Evolutionary conservation across 2,329 filamentous ascomycete genomes (phyloP).

Genomic region (Byssochlamys sp.): DNA sequence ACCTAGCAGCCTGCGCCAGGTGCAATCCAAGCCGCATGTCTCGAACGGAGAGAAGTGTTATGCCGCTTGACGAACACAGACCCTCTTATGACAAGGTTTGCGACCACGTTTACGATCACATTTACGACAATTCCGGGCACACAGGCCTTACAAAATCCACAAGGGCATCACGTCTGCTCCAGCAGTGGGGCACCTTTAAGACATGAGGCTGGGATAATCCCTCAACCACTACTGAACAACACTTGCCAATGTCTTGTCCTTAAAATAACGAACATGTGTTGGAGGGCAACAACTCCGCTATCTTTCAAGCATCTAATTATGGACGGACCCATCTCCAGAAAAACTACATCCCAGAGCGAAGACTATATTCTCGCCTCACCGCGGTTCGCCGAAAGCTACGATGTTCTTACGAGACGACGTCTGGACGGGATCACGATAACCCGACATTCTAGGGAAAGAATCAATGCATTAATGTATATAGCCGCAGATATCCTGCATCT

Average conservation of each 20-base stretch:
- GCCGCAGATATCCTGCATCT: background rate
- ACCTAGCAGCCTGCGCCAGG: conserved; percentile 9
- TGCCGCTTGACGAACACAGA: background rate
- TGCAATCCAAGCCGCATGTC: conserved; percentile 5
- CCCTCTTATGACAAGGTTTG: background rate
- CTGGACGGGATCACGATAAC: background rate
- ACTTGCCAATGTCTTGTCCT: background rate
- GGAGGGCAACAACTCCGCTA: background rate
- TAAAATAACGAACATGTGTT: background rate
- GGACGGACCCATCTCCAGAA: background rate
- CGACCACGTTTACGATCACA: background rate
- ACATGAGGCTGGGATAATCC: background rate
- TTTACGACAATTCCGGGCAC: background rate
- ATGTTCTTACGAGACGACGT: background rate
- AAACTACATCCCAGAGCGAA: background rate
- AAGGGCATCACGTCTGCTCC: background rate
- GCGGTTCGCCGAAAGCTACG: background rate
- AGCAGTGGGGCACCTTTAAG: background rate
- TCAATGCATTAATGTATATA: background rate
- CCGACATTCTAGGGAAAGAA: background rate
- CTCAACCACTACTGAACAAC: background rate
- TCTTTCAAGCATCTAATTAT: background rate
- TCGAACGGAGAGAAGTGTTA: background rate
- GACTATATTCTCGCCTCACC: background rate
- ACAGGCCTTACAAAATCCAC: background rate